These are phyloP conservation scores for Rubia peregrina DNA, from an alignment of 305 asterid genomes.

Conservation along the genomic window DNA sequence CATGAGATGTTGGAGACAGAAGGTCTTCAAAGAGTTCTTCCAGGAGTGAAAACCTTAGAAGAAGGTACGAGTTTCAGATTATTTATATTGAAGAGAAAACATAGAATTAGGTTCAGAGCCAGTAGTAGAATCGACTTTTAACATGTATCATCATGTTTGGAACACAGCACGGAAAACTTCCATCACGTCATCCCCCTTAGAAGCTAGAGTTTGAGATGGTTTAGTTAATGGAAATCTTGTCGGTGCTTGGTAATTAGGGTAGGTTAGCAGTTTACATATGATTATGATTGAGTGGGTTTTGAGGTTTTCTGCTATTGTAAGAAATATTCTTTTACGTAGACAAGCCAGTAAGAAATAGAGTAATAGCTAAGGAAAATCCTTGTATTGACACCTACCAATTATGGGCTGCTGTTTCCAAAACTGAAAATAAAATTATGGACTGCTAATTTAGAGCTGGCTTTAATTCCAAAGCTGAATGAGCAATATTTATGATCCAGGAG, in stretches of 20 bases:
- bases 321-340: background rate
- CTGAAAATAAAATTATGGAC: background rate
- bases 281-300: background rate
- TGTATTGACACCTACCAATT: background rate
- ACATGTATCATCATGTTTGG: background rate
- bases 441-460: background rate
- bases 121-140: background rate
- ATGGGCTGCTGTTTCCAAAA: background rate
- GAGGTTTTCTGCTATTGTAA: background rate
- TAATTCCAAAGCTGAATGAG: background rate
- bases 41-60: slow-evolving; percentile 56
- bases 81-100: background rate
- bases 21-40: slow-evolving; percentile 59
- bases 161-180: background rate
- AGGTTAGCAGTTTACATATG: background rate
- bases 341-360: background rate
- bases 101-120: background rate
- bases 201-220: background rate
- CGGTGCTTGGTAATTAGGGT: background rate
- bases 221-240: background rate
- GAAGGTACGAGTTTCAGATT: slow-evolving; percentile 42
- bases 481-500: too few species aligned
- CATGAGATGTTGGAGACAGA: slow-evolving; percentile 70
- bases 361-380: background rate
- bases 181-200: background rate